Evolutionary conservation across 75 land plant species (phyloP), one percentile per base, ranked within the genome.

Genomic region (Ceratopteris richardii): DNA sequence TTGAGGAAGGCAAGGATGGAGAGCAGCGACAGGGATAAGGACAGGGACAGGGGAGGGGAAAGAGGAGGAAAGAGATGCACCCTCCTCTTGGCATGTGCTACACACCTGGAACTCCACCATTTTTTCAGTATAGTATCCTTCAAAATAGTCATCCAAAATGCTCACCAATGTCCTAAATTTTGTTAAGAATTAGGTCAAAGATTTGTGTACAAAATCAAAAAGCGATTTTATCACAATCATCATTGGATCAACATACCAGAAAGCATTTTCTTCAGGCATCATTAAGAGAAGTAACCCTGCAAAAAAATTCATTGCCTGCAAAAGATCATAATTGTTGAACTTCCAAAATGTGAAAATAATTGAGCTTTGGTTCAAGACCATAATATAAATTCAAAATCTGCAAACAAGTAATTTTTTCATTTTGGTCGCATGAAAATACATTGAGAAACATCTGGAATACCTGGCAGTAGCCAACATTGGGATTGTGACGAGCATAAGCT

Each of bases 391-490:
- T 33, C 37, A 33, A 33, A 33, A 33, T 33, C 9, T 33, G 37
- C 9, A 4, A 33, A 4, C 7, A 33, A 33, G 7, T 33, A 33
- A 33, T 33, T 33, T 4, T 33, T n/a, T n/a, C n/a, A n/a, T n/a
- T n/a, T n/a, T n/a, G n/a, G n/a, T n/a, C n/a, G n/a, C n/a, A n/a
- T n/a, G n/a, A n/a, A n/a, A n/a, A n/a, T n/a, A n/a, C n/a, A n/a
- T n/a, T n/a, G n/a, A n/a, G n/a, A 33, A 4, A 33, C 37, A 3
- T 33, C 37, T 33, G 9, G 37, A 3, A 44, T 72, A 95, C 99
- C 99, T 95, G 99, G 60, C 99, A 95, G 54, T 95, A 95, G 2
- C 99, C 99, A 60, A 95, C 99, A 44, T 82, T 76, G 25, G 99
- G 99, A 67, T 95, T 95, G 58, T 84, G 99, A 2, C 92, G 84